Conservation (phyloP, 345 rosid genomes). For the Acer saccharum region DNA sequence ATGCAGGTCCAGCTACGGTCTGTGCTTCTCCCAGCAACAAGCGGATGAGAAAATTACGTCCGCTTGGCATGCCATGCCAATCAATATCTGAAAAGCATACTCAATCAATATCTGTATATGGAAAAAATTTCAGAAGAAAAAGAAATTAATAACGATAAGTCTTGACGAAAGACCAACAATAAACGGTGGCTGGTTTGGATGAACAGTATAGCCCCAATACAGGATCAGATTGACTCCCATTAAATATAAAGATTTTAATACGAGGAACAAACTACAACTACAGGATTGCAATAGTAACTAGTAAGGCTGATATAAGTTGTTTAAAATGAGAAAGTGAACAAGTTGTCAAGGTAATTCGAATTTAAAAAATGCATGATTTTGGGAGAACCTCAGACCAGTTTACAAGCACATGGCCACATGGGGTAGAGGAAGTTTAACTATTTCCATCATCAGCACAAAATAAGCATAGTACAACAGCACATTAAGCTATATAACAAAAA, state of each 20-base stretch:
- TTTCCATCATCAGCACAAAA: conserved; percentile 3
- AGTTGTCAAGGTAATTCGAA: not conserved
- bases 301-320: not conserved
- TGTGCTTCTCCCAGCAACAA: too few relatives aligned
- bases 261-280: not conserved
- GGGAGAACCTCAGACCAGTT: not conserved
- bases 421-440: not conserved
- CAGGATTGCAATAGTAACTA: not conserved
- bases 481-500: not conserved
- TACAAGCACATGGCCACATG: not conserved
- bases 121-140: not conserved
- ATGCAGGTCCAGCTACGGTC: too few relatives aligned
- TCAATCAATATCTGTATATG: not conserved
- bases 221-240: not conserved
- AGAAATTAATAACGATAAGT: not conserved
- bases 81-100: not conserved
- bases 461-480: not conserved
- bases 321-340: conserved; percentile 1
- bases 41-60: too few relatives aligned
- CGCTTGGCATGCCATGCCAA: too few relatives aligned
- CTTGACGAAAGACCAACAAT: not conserved
- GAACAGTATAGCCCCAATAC: not conserved
- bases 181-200: not conserved
- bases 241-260: not conserved
- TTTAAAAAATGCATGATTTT: not conserved